Evolutionary conservation across 2,329 filamentous ascomycete genomes (phyloP), one percentile per base, ranked within the genome.

Genomic region (Cladophialophora carrionii): DNA sequence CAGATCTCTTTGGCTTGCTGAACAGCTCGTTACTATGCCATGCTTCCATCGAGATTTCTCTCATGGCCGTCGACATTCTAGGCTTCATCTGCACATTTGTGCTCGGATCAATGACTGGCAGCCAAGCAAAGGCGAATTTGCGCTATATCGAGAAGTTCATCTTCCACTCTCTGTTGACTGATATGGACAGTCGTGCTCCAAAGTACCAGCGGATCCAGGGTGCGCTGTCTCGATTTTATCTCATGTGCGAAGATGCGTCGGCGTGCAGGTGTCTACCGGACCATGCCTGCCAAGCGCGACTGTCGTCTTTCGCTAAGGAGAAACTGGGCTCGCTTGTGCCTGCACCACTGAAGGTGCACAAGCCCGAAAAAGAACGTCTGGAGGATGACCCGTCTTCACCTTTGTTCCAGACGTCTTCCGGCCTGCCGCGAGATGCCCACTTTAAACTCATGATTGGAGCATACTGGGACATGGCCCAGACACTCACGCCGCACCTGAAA

Each of bases 1-100:
- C 60, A 31, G 60, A 66, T 52, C 54, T 65, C n/a, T 67, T 61
- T 43, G 58, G 51, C 20, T 22, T 55, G n/a, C 26, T 65, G 22
- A 56, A 63, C 43, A 54, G 54, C 37, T 48, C 53, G 22, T 37
- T 64, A 9, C 17, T 52, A n/a, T 55, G 31, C 8, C 48, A 58
- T 10, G 55, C 62, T 22, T 43, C 37, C 1, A 17, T 49, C 10
- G 61, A 57, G 37, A 59, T 55, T 24, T 24, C 60, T 3, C 54
- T 67, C 32, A 59, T 67, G 59, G 64, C 64, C 4, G 56, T 59
- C 31, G 67, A 69, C 41, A 48, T 69, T 31, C n/a, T 61, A 9
- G 53, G 49, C 34, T 53, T 65, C 17, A 31, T 67, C 17, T 58
- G 52, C 52, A 66, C 67, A 48, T 67, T 69, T 34, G 64, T 62